phyloP scores from a whole-genome alignment of 306 rosid species.

The Biancaea sappan region DNA sequence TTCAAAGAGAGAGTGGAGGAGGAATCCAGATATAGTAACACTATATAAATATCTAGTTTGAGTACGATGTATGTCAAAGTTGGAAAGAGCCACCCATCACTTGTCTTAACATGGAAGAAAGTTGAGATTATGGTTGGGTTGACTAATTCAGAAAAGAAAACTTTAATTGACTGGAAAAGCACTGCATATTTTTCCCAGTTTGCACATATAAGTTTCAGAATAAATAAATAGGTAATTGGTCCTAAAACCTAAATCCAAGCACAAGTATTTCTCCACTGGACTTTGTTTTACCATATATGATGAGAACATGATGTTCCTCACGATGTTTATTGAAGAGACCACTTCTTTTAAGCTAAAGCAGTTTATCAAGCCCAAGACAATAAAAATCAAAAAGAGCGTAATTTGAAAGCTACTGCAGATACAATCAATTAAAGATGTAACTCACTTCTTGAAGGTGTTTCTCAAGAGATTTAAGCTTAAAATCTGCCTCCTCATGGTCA shows the following conservation, averaged over 20 bases:
- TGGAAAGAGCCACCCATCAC: constrained; percentile 1
- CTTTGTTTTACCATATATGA: background rate
- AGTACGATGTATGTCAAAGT: background rate
- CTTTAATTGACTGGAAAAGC: background rate
- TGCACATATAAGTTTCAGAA: background rate
- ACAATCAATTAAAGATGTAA: constrained; percentile 19
- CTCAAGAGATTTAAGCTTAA: constrained; percentile 73
- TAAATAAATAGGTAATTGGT: background rate
- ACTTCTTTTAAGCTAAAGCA: constrained; percentile 3
- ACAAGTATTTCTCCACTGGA: background rate
- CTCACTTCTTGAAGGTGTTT: constrained; percentile 87
- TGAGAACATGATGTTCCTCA: background rate
- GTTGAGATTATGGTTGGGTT: background rate
- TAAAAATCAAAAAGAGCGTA: background rate
- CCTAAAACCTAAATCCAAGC: background rate
- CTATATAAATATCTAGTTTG: background rate
- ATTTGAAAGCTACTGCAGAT: background rate
- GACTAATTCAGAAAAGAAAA: constrained; percentile 32
- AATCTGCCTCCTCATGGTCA: constrained; percentile 79
- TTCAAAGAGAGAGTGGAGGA: background rate
- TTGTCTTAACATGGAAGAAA: background rate
- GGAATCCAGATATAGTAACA: background rate
- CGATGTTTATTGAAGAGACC: background rate
- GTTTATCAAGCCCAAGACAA: background rate
- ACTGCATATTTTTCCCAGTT: background rate